phyloP scores from a whole-genome alignment of 306 rosid species.

The Fragaria ananassa region DNA sequence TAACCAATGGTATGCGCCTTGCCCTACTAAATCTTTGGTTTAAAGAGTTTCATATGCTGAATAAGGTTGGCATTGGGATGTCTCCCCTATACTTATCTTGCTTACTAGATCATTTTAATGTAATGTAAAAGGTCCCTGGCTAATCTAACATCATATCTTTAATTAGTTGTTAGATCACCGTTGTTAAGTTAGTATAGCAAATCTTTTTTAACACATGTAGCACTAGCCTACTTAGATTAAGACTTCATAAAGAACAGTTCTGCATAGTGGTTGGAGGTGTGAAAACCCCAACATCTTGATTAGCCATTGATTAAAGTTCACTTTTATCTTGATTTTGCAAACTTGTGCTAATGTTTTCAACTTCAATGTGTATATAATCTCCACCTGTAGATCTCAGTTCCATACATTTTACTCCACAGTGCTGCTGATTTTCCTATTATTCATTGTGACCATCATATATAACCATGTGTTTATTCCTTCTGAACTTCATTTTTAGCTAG shows the following conservation, averaged over 20 bases:
- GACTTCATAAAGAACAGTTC: neutral
- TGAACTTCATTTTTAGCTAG: neutral
- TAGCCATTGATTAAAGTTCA: neutral
- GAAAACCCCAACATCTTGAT: neutral
- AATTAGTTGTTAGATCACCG: neutral
- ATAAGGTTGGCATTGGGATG: neutral
- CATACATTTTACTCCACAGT: neutral
- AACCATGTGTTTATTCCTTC: neutral
- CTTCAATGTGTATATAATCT: neutral
- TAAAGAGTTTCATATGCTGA: neutral
- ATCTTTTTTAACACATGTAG: neutral
- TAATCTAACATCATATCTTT: neutral
- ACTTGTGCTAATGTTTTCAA: neutral
- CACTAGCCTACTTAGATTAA: neutral
- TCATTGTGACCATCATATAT: neutral
- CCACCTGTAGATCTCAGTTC: neutral
- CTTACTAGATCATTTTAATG: no score
- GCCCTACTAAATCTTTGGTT: neutral
- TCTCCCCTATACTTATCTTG: neutral
- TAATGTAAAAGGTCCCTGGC: neutral
- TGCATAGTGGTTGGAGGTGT: neutral
- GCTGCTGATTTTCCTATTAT: neutral
- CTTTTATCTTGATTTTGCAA: neutral
- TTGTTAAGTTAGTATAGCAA: neutral
- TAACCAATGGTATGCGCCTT: slow-evolving; percentile 69